phyloP scores from a whole-genome alignment of 2,329 filamentous ascomycete genomes.

The Epichloe amarillans region DNA sequence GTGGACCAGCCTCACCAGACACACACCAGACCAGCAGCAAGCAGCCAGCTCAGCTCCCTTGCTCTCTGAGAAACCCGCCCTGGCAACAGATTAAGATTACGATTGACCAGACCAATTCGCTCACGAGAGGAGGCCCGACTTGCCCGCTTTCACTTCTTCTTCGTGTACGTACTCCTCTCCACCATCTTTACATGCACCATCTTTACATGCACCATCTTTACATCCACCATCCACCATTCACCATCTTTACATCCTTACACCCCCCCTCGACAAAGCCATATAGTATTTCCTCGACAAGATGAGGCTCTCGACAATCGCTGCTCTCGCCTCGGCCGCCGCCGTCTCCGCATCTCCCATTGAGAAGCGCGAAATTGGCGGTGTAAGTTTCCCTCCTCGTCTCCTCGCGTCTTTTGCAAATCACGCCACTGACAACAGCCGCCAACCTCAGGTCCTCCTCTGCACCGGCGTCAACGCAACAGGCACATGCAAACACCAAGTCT shows the following conservation, averaged over 20 bases:
- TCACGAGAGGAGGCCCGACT: too few relatives aligned
- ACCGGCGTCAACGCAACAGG: conserved; percentile 36
- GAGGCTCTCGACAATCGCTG: conserved; percentile 16
- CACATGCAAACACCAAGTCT: conserved; percentile 29
- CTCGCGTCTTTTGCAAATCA: neutral
- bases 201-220: too few relatives aligned
- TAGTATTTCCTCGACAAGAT: conserved; percentile 11
- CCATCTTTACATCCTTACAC: neutral
- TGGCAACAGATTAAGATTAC: too few relatives aligned
- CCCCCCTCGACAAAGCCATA: neutral
- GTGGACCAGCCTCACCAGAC: too few relatives aligned
- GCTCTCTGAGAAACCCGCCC: too few relatives aligned
- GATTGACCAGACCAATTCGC: too few relatives aligned
- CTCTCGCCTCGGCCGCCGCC: conserved; percentile 10
- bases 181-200: too few relatives aligned
- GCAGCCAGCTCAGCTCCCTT: too few relatives aligned
- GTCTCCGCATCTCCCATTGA: conserved; percentile 18
- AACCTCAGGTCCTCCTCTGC: conserved; percentile 34
- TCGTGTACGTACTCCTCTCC: too few relatives aligned
- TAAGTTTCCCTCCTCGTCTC: conserved; percentile 19
- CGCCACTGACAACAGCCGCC: too few relatives aligned
- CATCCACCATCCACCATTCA: neutral
- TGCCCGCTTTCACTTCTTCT: too few relatives aligned
- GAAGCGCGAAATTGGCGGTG: conserved; percentile 33
- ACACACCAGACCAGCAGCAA: too few relatives aligned